These are phyloP conservation scores for Sporisorium sorghi DNA, from an alignment of 1,284 basidiomycete genomes.

Conservation along the genomic window DNA sequence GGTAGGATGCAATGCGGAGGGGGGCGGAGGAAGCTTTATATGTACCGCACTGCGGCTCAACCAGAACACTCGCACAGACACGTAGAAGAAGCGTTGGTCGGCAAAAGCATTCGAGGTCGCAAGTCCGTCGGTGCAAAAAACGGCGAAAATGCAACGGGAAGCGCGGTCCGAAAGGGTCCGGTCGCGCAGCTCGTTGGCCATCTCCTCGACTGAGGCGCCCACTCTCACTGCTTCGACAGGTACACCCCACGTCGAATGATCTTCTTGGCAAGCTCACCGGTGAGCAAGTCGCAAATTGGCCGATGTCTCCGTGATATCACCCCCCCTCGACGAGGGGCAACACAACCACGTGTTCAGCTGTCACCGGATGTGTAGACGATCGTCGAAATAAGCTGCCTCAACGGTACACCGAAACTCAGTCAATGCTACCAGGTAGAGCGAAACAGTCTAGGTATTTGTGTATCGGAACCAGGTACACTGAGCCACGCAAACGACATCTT, in stretches of 20 bases:
- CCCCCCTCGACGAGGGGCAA: neutral
- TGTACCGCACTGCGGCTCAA: too few species aligned
- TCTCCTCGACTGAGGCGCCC: neutral
- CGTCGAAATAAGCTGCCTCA: too few species aligned
- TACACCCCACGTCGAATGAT: neutral
- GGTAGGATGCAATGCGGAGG: too few species aligned
- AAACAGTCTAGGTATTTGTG: neutral
- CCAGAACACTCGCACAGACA: too few species aligned
- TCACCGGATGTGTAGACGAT: too few species aligned
- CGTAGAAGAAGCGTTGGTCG: too few species aligned
- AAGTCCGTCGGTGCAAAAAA: neutral
- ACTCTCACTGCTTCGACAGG: neutral
- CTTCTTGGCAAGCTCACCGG: neutral
- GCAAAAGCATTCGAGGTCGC: too few species aligned
- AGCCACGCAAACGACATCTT: too few species aligned
- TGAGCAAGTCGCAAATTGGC: neutral
- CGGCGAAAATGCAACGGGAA: neutral
- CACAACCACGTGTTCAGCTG: too few species aligned
- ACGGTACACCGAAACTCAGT: neutral
- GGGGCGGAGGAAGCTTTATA: too few species aligned
- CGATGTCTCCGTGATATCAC: slow-evolving; percentile 1
- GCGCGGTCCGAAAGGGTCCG: slow-evolving; percentile 21
- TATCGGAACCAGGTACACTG: neutral
- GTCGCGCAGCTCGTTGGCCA: slow-evolving; percentile 5
- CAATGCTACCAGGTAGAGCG: neutral